Percentiles rank a stretch among this genome's conserved stretches.
phyloP scores from a whole-genome alignment of 2,329 filamentous ascomycete species.

The Beauveria australis region DNA sequence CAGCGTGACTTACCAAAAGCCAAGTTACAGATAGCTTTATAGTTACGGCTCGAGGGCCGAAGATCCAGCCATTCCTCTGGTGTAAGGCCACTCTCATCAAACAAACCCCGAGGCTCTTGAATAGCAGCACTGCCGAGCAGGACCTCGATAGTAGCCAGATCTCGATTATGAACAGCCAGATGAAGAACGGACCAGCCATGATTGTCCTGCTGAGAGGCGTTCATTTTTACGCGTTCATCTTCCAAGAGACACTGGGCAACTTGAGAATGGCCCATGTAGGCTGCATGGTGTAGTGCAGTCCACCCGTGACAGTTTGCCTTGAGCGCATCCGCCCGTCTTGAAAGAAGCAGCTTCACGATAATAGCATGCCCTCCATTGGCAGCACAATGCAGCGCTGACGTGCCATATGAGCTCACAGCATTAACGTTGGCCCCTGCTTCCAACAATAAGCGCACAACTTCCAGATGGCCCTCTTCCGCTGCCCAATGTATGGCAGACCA shows the following conservation, averaged over 20 bases:
- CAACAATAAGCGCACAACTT: slow-evolving; percentile 16
- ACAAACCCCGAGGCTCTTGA: neutral
- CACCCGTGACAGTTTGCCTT: slow-evolving; percentile 15
- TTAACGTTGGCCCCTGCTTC: slow-evolving; percentile 13
- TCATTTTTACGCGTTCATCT: neutral
- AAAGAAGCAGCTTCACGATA: slow-evolving; percentile 12
- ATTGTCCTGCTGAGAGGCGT: slow-evolving; percentile 16
- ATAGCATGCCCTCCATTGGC: slow-evolving; percentile 12
- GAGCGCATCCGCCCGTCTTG: neutral
- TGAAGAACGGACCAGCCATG: slow-evolving; percentile 20
- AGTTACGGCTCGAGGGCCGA: slow-evolving; percentile 11
- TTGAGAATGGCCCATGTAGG: slow-evolving; percentile 18
- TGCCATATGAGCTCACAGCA: slow-evolving; percentile 11
- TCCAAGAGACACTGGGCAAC: slow-evolving; percentile 10
- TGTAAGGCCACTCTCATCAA: neutral
- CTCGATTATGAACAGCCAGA: slow-evolving; percentile 17
- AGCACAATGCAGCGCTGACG: slow-evolving; percentile 18
- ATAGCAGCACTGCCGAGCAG: slow-evolving; percentile 11
- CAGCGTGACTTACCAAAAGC: slow-evolving; percentile 22
- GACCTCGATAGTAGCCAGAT: slow-evolving; percentile 15
- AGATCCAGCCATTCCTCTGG: neutral
- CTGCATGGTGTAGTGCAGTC: slow-evolving; percentile 15
- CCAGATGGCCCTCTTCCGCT: slow-evolving; percentile 16
- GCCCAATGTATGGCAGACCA: slow-evolving; percentile 16
- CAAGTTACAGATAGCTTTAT: slow-evolving; percentile 18